These are phyloP conservation scores for Papilionanthe hybrid DNA, from an alignment of 116 monocot genomes.

Conservation along the genomic window DNA sequence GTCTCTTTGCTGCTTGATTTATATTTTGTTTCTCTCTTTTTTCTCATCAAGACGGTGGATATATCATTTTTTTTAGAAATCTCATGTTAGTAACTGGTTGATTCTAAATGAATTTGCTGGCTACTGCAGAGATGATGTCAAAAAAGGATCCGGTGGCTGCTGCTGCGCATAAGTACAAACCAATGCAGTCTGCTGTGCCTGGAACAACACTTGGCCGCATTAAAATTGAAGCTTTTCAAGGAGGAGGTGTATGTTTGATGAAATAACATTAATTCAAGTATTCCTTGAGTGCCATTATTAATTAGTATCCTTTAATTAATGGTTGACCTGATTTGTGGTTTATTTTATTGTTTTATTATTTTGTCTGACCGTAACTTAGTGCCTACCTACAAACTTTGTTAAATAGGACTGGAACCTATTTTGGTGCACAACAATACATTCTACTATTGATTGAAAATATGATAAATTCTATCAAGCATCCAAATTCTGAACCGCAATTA, in stretches of 20 bases:
- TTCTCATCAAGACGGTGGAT: background rate
- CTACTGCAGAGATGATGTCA: conserved; percentile 66
- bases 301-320: background rate
- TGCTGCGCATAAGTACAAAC: conserved; percentile 92
- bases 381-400: background rate
- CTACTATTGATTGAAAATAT: background rate
- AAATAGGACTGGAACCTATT: background rate
- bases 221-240: conserved; percentile 87
- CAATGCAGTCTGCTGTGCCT: conserved; percentile 97
- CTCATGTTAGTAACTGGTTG: background rate
- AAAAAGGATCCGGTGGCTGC: conserved; percentile 87
- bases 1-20: background rate
- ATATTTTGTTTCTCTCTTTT: background rate
- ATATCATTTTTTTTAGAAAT: background rate
- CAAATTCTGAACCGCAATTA: background rate
- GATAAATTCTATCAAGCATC: background rate
- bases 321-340: background rate
- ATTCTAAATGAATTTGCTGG: background rate
- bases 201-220: conserved; percentile 99
- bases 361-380: background rate
- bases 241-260: conserved; percentile 58
- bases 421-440: background rate
- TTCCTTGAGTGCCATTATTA: background rate
- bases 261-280: background rate
- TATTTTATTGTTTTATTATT: background rate